Base-by-base conservation (phyloP, 768 basidiomycete species). In the Leccinum incarnatum region DNA sequence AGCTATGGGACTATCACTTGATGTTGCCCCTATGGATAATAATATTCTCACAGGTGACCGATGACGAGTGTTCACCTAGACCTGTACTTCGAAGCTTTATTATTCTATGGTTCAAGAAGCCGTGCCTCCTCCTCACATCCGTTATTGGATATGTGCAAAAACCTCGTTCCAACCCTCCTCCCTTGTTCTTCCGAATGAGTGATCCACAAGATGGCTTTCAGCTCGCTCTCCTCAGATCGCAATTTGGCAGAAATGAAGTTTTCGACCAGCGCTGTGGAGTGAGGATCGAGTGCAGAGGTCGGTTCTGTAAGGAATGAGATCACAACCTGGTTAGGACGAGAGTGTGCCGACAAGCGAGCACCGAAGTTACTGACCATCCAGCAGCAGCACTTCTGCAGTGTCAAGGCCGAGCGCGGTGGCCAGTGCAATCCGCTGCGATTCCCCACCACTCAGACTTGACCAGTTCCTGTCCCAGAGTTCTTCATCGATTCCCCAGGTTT, bases 151-250 rank as follows among this genome's bases (percentile, higher is more conserved):
- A 84, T 69, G 23, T 79, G 77, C 23, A 89, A 69, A 64, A 86
- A 88, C 60, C 89, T 77, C 2, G 83, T 91, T 14, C 91, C 93
- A 40, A 89, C 83, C 54, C 91, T 78, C 62, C 81, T 75, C 5
- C 85, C 89, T 70, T 94, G 93, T 61, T 92, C 88, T 3, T 85
- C 84, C 0, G 89, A 91, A 70, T 94, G 93, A 0, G 93, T 95
- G 59, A 95, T 91, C 93, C 93, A 95, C 4, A 95, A 69, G 42
- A 93, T 73, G 0, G 91, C 88, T 68, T 90, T 89, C 54, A 91
- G 72, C 34, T 75, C 74, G 21, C 80, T 76, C 40, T 81, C 74
- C 9, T 73, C 55, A 1, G 78, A 76, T 42, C 70, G 79, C 36
- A 94, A 69, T 55, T 86, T 79, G 8, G 77, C 68, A 5, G 79